These are phyloP conservation scores for Teratosphaeriaceae sp. DNA, from an alignment of 2,329 filamentous ascomycete species.

Conservation along the genomic window DNA sequence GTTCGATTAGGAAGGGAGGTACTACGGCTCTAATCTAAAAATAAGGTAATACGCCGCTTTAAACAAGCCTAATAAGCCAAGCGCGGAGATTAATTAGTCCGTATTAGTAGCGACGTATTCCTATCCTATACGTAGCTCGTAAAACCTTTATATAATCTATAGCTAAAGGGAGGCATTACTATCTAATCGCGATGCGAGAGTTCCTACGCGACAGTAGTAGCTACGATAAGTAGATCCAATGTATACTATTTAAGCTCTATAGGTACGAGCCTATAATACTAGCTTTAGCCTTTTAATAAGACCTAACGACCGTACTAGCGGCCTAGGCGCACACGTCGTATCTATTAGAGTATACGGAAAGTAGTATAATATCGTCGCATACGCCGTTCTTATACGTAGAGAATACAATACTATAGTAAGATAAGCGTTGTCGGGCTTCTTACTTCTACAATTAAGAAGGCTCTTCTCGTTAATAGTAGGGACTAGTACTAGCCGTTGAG, in stretches of 20 bases:
- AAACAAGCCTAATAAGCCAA: not conserved
- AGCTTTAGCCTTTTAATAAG: not conserved
- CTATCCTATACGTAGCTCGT: not conserved
- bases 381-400: not conserved
- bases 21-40: not conserved
- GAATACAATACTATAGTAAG: not conserved
- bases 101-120: not conserved
- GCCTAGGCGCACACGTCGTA: not conserved
- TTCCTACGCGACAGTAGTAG: not conserved
- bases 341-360: not conserved
- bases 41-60: not conserved
- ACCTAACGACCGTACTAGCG: not conserved
- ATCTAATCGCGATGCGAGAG: not conserved
- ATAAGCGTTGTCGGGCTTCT: not conserved
- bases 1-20: not conserved
- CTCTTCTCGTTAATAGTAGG: not conserved
- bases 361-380: not conserved
- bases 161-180: not conserved
- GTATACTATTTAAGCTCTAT: not conserved
- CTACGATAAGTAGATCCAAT: not conserved
- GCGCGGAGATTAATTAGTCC: not conserved
- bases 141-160: not conserved
- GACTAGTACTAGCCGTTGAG: not conserved
- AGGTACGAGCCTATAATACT: not conserved
- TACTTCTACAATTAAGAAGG: conserved; percentile 1